These are phyloP conservation scores for Cercospora nicotianae DNA, from an alignment of 2,329 filamentous ascomycete genomes.

Conservation along the genomic window DNA sequence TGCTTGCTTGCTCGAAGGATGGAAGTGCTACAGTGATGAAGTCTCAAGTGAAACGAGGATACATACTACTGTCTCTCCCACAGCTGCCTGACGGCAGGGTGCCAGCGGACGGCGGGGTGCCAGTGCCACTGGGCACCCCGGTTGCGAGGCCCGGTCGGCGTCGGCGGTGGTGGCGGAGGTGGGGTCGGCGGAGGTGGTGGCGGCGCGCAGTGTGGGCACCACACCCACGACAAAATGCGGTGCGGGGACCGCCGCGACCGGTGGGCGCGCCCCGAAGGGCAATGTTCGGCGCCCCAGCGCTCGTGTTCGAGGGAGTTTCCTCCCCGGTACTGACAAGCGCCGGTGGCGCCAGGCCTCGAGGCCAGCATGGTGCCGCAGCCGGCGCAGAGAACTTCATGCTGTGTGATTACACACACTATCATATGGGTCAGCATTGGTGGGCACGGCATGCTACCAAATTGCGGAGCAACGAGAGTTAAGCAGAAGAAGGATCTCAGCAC, in stretches of 20 bases:
- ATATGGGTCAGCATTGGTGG: background rate
- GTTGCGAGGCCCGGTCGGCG: background rate
- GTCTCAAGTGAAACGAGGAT: background rate
- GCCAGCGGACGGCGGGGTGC: background rate
- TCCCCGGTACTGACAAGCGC: background rate
- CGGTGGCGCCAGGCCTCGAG: background rate
- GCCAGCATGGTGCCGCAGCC: background rate
- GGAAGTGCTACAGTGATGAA: background rate
- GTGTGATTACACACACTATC: background rate
- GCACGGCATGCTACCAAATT: background rate
- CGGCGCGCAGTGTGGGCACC: background rate
- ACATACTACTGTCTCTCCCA: background rate
- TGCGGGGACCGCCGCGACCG: background rate
- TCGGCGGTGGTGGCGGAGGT: background rate
- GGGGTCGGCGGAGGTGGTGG: background rate
- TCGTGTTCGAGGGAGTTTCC: background rate
- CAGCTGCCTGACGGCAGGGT: background rate
- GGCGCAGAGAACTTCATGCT: background rate
- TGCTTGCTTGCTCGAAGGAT: constrained; percentile 7
- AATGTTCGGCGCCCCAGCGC: background rate
- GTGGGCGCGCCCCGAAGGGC: background rate
- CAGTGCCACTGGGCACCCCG: background rate
- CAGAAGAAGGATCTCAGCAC: background rate
- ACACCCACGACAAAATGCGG: background rate
- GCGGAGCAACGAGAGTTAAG: background rate